phyloP scores from a whole-genome alignment of 1,284 basidiomycete species.

The Ganoderma sinense region DNA sequence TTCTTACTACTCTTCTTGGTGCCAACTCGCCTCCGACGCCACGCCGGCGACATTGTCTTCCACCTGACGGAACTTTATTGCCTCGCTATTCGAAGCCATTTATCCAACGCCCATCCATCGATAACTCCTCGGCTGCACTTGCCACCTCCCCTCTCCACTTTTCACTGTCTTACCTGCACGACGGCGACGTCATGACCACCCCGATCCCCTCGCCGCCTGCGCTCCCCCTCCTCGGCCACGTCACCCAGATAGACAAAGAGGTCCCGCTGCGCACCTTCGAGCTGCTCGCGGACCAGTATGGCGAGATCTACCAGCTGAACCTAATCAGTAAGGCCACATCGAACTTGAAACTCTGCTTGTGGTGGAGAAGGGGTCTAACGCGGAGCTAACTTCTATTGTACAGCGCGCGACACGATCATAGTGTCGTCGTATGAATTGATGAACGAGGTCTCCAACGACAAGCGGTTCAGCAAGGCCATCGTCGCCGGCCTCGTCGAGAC shows the following conservation, averaged over 20 bases:
- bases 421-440: conserved; percentile 49
- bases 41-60: background rate
- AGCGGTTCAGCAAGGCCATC: conserved; percentile 52
- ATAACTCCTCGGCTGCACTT: background rate
- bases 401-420: conserved; percentile 42
- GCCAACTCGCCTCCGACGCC: background rate
- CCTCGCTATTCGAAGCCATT: background rate
- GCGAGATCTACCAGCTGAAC: conserved; percentile 54
- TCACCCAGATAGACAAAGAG: conserved; percentile 46
- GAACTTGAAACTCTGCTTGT: background rate
- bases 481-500: conserved; percentile 45
- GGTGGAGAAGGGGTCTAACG: background rate
- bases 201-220: conserved; percentile 51
- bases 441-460: conserved; percentile 55
- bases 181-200: conserved; percentile 36
- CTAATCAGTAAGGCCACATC: conserved; percentile 43
- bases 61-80: background rate
- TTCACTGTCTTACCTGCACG: background rate
- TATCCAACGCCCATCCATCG: background rate
- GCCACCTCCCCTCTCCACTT: background rate
- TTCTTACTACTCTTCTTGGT: background rate
- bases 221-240: conserved; percentile 56
- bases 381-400: too few relatives aligned
- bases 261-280: conserved; percentile 48
- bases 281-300: conserved; percentile 53